Evolutionary conservation across 2,329 filamentous ascomycete species (phyloP).

Genomic region (Botrytis elliptica): DNA sequence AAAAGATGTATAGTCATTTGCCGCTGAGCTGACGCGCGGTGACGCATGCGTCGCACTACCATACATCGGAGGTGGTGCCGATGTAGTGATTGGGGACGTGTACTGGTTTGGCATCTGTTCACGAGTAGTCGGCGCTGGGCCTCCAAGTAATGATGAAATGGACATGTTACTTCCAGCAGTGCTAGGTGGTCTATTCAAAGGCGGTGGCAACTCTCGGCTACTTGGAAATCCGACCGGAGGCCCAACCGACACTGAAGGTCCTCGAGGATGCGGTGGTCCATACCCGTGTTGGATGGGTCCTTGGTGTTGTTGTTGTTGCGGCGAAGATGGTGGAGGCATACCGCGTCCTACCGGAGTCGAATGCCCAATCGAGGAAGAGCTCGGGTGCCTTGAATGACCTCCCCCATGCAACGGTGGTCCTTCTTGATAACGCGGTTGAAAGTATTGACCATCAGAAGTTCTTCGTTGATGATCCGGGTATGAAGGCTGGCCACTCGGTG

Average conservation of each 20-base stretch:
- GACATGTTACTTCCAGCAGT: constrained; percentile 62
- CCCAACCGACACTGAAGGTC: constrained; percentile 44
- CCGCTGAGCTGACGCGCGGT: constrained; percentile 41
- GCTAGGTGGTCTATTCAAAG: constrained; percentile 49
- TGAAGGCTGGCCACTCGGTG: constrained; percentile 32
- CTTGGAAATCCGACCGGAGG: constrained; percentile 45
- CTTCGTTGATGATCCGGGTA: constrained; percentile 39
- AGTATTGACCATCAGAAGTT: constrained; percentile 39
- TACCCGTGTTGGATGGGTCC: constrained; percentile 39
- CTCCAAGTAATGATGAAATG: constrained; percentile 69
- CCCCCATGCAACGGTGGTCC: constrained; percentile 33
- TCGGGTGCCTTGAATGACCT: constrained; percentile 38
- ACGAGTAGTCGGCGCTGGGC: constrained; percentile 47
- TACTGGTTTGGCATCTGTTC: constrained; percentile 49
- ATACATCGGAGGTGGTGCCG: constrained; percentile 42
- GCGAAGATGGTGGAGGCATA: constrained; percentile 52
- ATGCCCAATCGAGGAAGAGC: constrained; percentile 39
- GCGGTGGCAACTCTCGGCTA: constrained; percentile 55
- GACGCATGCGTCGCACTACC: constrained; percentile 42
- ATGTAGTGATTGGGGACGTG: constrained; percentile 44
- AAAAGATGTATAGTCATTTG: constrained; percentile 60
- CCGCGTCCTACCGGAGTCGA: constrained; percentile 35
- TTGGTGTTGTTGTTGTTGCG: constrained; percentile 44
- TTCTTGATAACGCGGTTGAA: constrained; percentile 34
- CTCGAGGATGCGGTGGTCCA: constrained; percentile 40